These are phyloP conservation scores for Emericellopsis terricola DNA, from an alignment of 495 filamentous ascomycete genomes.

Conservation along the genomic window DNA sequence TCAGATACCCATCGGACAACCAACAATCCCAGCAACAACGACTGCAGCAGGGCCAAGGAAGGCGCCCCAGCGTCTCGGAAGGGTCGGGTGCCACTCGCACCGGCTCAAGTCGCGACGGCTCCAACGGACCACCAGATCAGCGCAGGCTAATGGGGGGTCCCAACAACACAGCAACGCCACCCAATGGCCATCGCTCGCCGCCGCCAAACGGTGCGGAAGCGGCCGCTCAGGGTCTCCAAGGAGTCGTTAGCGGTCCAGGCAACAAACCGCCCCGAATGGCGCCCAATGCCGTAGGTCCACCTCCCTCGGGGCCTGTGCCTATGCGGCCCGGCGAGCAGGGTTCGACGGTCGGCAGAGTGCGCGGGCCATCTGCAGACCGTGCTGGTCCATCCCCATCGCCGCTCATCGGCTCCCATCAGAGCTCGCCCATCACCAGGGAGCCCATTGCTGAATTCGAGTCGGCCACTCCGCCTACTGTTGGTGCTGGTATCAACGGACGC, in stretches of 20 bases:
- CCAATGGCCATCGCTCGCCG: slow-evolving; percentile 14
- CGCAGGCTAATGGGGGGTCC: slow-evolving; percentile 31
- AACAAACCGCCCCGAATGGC: slow-evolving; percentile 56
- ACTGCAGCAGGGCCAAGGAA: slow-evolving; percentile 10
- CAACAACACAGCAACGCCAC: slow-evolving; percentile 30
- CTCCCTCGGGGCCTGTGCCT: slow-evolving; percentile 73
- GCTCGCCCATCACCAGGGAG: slow-evolving; percentile 36
- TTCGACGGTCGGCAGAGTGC: slow-evolving; percentile 10
- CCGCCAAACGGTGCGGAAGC: not conserved
- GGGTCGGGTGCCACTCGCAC: slow-evolving; percentile 15
- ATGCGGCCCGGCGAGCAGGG: slow-evolving; percentile 29
- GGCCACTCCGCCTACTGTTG: slow-evolving; percentile 7
- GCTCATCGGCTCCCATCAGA: slow-evolving; percentile 14
- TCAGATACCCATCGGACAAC: slow-evolving; percentile 76
- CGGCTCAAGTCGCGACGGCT: slow-evolving; percentile 42
- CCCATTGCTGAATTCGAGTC: slow-evolving; percentile 23
- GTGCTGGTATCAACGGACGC: slow-evolving; percentile 27
- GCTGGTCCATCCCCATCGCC: slow-evolving; percentile 12
- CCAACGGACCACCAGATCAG: slow-evolving; percentile 35
- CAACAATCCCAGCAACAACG: slow-evolving; percentile 30
- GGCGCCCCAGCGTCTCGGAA: slow-evolving; percentile 22
- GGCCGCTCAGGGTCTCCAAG: not conserved
- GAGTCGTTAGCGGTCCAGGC: slow-evolving; percentile 17
- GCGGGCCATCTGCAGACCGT: slow-evolving; percentile 24
- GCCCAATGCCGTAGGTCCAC: slow-evolving; percentile 60